Percentiles rank a stretch among this genome's conserved stretches.
Evolutionary conservation across 1,139 yeast species (phyloP).

Genomic region (Yarrowia galli): DNA sequence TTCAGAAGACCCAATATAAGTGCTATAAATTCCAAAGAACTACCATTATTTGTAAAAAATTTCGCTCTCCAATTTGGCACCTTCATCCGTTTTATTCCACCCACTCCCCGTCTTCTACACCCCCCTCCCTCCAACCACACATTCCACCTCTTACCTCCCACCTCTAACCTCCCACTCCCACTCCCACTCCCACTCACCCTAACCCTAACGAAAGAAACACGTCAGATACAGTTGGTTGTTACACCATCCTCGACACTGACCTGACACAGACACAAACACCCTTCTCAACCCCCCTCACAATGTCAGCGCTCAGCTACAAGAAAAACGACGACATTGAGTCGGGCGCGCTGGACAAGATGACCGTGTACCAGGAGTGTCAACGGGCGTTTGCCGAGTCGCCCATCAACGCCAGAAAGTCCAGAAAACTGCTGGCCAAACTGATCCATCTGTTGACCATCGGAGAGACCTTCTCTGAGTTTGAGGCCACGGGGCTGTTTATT

Average conservation of each 20-base stretch:
- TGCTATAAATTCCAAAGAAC: too few species aligned
- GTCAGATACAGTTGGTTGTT: slow-evolving; percentile 24
- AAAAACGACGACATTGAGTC: slow-evolving; percentile 79
- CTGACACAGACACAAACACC: too few species aligned
- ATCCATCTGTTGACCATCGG: slow-evolving; percentile 78
- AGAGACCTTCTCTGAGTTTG: slow-evolving; percentile 84
- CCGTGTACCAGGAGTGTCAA: slow-evolving; percentile 94
- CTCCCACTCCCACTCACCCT: background rate
- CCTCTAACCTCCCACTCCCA: background rate
- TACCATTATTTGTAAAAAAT: too few species aligned
- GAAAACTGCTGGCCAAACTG: slow-evolving; percentile 73
- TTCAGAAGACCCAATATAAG: too few species aligned
- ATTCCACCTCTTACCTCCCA: background rate
- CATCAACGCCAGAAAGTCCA: slow-evolving; percentile 85
- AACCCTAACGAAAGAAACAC: slow-evolving; percentile 35
- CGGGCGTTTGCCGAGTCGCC: slow-evolving; percentile 94
- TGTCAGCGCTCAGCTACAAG: slow-evolving; percentile 85
- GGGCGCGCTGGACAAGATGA: slow-evolving; percentile 90
- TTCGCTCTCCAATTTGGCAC: too few species aligned
- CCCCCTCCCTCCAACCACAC: too few species aligned
- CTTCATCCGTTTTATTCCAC: too few species aligned
- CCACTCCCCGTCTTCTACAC: too few species aligned
- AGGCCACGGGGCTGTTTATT: slow-evolving; percentile 91
- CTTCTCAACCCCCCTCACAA: slow-evolving; percentile 47
- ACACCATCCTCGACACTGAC: too few species aligned